Base-by-base conservation (phyloP, 164 flowering plant genomes). In the Magnolia kwangsiensis region DNA sequence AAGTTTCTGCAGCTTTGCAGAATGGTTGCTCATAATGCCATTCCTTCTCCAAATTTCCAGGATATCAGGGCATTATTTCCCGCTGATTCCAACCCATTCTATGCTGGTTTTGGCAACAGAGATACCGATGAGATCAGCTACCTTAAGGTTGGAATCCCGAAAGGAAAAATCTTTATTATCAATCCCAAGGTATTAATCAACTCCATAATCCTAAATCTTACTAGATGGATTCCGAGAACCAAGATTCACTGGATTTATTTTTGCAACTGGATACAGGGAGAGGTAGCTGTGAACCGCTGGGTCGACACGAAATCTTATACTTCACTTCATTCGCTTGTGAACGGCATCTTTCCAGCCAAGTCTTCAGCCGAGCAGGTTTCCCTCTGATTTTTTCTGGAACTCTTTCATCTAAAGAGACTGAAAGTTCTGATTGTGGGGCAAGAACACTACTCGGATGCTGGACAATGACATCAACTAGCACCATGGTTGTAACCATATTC, bases 101-200 rank as follows among this genome's bases (percentile, higher is more conserved):
- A 96, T 86, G 99, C 99, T 80, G 99, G 99, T 78, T 96, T 96
- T 82, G 99, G 99, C 72, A 96, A 96, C 79, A 85, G 99, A 85
- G 89, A 92, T 78, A 96, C 98, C 5, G 99, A 96, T 84, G 99
- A 96, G 81, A 63, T 96, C 72, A 96, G 99, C 90, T 96, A 96
- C 82, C 91, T 90, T 71, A 96, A 88, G 79, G 97, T 94, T 70
- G 99, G 98, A 80, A 94, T 96, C 51, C 99, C 99, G 2, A 89
- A 76, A 79, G 97, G 98, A 58, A 96, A 96, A 82, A 91, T 96
- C 69, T 94, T 96, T 82, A 96, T 84, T 68, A 91, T 96, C 72
- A 96, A 96, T 84, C 96, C 99, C 11, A 96, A 90, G 99, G 99
- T 96, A 87, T 58, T 50, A 50, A 27, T 49, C 49, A 14, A 37